Percentiles rank a stretch among this genome's conserved stretches.
Evolutionary conservation across 257 asterid genomes (phyloP).

Genomic region (Solanum neorickii): DNA sequence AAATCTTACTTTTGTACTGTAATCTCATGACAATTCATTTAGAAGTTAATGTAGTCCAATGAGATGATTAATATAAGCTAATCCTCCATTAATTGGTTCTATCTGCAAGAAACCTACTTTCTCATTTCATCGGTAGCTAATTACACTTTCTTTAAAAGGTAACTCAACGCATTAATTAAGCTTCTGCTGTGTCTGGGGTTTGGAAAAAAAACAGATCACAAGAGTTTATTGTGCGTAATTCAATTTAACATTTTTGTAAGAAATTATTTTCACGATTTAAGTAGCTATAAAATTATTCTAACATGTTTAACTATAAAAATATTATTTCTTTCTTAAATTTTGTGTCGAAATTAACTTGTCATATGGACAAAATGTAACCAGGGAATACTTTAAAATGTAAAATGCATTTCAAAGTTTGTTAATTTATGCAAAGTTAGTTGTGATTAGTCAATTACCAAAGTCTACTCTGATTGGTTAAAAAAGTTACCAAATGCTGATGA

Average conservation of each 20-base stretch:
- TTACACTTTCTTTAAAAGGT: not conserved
- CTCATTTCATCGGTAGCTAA: not conserved
- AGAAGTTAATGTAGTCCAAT: not conserved
- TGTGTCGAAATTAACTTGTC: not conserved
- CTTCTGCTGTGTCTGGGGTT: accelerated
- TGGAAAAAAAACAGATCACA: accelerated
- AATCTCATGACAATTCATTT: not conserved
- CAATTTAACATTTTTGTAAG: accelerated
- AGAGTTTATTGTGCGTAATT: accelerated
- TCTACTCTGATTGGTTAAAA: not conserved
- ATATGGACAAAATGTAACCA: accelerated
- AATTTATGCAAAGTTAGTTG: not conserved
- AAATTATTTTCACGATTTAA: not conserved
- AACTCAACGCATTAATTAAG: not conserved
- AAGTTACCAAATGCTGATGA: not conserved
- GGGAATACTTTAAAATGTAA: not conserved
- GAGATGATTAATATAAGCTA: not conserved
- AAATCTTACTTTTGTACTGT: not conserved
- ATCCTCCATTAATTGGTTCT: not conserved
- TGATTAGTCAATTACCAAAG: not conserved
- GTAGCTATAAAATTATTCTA: accelerated
- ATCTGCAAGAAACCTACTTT: not conserved
- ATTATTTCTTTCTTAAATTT: not conserved
- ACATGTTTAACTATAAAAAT: not conserved
- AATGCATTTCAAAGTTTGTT: not conserved